These are phyloP conservation scores for Neofusicoccum parvum DNA, from an alignment of 2,329 filamentous ascomycete species.

Conservation along the genomic window DNA sequence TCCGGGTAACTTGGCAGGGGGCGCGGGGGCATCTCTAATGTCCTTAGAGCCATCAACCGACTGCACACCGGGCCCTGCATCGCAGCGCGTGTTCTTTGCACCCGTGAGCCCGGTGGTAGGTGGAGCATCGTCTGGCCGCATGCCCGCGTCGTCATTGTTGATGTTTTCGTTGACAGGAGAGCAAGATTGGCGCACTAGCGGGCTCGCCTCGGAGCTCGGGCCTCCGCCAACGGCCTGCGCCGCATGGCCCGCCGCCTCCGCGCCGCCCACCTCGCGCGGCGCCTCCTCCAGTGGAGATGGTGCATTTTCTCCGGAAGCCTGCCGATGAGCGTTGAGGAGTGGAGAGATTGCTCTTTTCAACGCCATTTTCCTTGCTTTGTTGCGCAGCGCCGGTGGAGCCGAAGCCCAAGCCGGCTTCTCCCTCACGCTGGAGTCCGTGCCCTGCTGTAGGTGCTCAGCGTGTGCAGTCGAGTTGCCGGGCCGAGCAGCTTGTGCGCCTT, in stretches of 20 bases:
- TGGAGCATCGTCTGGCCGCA: not conserved
- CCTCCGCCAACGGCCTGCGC: not conserved
- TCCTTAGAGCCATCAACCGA: not conserved
- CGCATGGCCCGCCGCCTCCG: not conserved
- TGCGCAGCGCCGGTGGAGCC: not conserved
- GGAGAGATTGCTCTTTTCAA: no score
- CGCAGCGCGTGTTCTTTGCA: not conserved
- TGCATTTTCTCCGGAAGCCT: no score
- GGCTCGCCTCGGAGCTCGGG: slow-evolving; percentile 6
- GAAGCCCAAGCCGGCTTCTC: not conserved
- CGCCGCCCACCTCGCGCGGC: not conserved
- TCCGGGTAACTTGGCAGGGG: not conserved
- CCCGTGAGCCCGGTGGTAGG: not conserved
- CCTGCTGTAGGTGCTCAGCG: not conserved
- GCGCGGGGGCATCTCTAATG: not conserved
- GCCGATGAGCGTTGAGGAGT: no score
- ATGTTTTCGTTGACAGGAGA: slow-evolving; percentile 15
- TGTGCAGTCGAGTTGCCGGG: not conserved
- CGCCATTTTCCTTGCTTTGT: not conserved
- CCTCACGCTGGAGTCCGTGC: not conserved
- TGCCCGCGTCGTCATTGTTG: slow-evolving; percentile 14
- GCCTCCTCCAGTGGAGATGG: no score
- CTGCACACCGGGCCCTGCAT: not conserved
- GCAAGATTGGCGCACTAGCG: not conserved
- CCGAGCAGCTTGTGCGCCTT: not conserved